Conservation (phyloP, 208 protist genomes). For the Novymonas esmeraldas region DNA sequence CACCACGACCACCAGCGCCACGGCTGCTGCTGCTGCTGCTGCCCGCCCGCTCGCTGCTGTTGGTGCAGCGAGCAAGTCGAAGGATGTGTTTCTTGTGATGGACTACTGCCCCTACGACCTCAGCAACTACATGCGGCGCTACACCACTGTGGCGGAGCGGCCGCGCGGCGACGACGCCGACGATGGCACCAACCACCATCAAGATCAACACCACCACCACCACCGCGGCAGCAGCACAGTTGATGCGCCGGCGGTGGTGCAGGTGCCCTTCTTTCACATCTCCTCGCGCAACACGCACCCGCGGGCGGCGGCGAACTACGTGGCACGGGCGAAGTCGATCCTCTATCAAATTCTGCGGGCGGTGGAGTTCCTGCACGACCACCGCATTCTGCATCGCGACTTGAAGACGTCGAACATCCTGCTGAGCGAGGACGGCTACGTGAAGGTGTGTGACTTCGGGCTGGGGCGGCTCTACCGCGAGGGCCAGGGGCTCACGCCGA, state of each 20-base stretch:
- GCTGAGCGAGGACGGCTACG: constrained; percentile 54
- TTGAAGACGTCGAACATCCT: constrained; percentile 92
- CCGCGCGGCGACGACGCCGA: not conserved
- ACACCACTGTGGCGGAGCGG: constrained; percentile 15
- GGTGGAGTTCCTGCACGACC: constrained; percentile 79
- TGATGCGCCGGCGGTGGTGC: constrained; percentile 1
- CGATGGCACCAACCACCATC: not conserved
- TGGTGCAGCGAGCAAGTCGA: constrained; percentile 8
- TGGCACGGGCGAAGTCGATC: constrained; percentile 84
- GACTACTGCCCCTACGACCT: constrained; percentile 82
- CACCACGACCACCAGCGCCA: not conserved
- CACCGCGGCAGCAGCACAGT: too few species aligned
- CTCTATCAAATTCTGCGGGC: constrained; percentile 73
- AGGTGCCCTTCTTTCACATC: constrained; percentile 60
- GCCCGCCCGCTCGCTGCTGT: constrained; percentile 17
- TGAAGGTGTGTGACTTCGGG: constrained; percentile 93
- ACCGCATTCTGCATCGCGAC: constrained; percentile 87
- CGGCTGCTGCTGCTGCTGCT: constrained; percentile 4
- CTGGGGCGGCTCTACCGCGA: constrained; percentile 86
- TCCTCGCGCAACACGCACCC: constrained; percentile 63
- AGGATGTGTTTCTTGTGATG: constrained; percentile 88
- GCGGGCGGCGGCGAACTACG: constrained; percentile 44
- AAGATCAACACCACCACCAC: not conserved
- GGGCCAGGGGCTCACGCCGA: constrained; percentile 76
- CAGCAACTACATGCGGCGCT: constrained; percentile 64